Percentiles rank a stretch among this genome's conserved stretches.
Conservation (phyloP, 1,284 basidiomycete species). For the Cutaneotrichosporon sp. region DNA sequence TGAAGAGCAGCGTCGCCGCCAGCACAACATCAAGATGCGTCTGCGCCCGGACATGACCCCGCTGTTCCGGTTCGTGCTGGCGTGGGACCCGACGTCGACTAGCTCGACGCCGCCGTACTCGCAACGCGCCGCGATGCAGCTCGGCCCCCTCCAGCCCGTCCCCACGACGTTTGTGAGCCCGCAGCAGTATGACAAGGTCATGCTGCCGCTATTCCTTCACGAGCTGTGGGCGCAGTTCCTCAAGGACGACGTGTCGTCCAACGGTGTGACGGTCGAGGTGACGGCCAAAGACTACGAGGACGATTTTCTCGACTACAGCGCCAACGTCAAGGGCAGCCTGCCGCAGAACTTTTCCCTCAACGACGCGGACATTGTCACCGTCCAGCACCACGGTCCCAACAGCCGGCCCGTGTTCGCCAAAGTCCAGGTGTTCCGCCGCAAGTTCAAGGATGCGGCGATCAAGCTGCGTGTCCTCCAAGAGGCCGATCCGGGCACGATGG, state of each 20-base stretch:
- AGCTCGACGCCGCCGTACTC: constrained; percentile 56
- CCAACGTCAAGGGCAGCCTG: constrained; percentile 51
- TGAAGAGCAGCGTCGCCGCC: constrained; percentile 58
- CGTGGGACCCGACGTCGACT: constrained; percentile 75
- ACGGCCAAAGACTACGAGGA: constrained; percentile 51
- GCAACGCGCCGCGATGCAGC: constrained; percentile 50
- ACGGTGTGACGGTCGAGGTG: constrained; percentile 63
- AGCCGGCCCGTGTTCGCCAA: constrained; percentile 60
- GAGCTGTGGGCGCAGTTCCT: constrained; percentile 89
- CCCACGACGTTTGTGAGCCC: constrained; percentile 64
- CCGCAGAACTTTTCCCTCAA: constrained; percentile 66
- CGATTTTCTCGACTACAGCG: constrained; percentile 43
- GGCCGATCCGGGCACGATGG: constrained; percentile 44
- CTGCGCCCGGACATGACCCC: constrained; percentile 75
- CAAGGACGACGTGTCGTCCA: constrained; percentile 64
- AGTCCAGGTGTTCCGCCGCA: constrained; percentile 61
- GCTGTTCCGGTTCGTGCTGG: constrained; percentile 73
- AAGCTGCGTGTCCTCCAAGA: constrained; percentile 50
- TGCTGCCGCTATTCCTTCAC: constrained; percentile 80
- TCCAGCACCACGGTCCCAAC: constrained; percentile 59
- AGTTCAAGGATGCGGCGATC: constrained; percentile 51
- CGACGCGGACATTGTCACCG: constrained; percentile 75
- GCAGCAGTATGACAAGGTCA: constrained; percentile 66
- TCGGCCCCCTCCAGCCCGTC: constrained; percentile 50
- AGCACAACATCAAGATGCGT: constrained; percentile 61